phyloP scores from a whole-genome alignment of 23 red algal species.

The Pyropia haitanensis region DNA sequence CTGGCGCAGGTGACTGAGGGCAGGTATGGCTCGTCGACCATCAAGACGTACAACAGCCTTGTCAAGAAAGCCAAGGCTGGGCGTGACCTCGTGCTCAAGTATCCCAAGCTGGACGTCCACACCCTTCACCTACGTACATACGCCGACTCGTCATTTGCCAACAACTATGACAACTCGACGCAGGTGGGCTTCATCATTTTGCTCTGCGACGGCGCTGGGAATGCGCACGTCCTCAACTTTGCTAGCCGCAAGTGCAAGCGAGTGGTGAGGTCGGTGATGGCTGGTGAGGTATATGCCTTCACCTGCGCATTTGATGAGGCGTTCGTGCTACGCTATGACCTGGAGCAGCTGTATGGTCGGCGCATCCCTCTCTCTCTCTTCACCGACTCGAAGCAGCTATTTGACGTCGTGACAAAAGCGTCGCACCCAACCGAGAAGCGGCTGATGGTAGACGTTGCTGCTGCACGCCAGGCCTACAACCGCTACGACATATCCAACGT shows the following conservation, averaged over 20 bases:
- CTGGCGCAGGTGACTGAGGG: constrained; percentile 10
- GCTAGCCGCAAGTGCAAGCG: constrained; percentile 13
- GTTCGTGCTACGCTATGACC: neutral
- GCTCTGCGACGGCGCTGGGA: neutral
- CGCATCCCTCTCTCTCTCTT: too few relatives aligned
- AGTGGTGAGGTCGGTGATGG: constrained; percentile 19
- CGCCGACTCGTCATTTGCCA: constrained; percentile 14
- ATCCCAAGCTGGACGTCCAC: neutral
- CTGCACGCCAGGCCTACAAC: neutral
- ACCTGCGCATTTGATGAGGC: constrained; percentile 6
- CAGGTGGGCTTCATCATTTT: constrained; percentile 20
- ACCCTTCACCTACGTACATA: neutral
- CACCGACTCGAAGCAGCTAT: constrained; percentile 19
- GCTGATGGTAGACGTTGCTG: constrained; percentile 8
- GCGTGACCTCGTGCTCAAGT: neutral
- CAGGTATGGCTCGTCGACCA: neutral
- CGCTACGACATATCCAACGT: constrained; percentile 1
- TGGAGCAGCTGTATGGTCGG: neutral
- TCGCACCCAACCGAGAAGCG: constrained; percentile 12
- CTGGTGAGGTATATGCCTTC: constrained; percentile 9
- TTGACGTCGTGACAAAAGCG: constrained; percentile 4
- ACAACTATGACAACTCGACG: constrained; percentile 13
- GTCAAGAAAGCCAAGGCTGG: constrained; percentile 3
- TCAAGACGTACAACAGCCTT: neutral
- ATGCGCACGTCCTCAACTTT: constrained; percentile 6